Base-by-base conservation (phyloP, 2,329 filamentous ascomycete genomes). In the Endothia cerciana region DNA sequence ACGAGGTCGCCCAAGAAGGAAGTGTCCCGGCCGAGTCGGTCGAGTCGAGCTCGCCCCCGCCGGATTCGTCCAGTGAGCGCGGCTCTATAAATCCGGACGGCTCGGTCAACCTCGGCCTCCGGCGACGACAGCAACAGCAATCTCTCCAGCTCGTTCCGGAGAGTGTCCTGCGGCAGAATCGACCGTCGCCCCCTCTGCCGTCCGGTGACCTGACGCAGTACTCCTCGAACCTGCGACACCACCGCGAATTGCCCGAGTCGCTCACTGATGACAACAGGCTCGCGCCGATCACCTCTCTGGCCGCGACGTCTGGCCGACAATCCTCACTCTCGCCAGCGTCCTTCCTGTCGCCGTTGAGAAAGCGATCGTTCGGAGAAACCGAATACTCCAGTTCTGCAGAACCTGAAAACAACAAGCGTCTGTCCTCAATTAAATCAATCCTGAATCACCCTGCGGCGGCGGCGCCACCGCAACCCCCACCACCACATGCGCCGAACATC, bases 401-500 rank as follows among this genome's bases (percentile, higher is more conserved):
- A 2, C 77, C 80, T 30, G 82, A 87, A 33, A 78, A 77, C 45
- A 77, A 86, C 51, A 84, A 90, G 74, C 87, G 91, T 17, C 78
- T 93, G 4, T 91, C 89, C 22, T 92, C 90, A 3, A 93, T 93
- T 68, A 91, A 89, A 70, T 91, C 90, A 5, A 89, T 93, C 55
- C 78, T 94, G 15, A 93, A 93, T 69, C 87, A 87, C 2, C 73
- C 76, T 5, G 64, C 69, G 4, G 72, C 71, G 4, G 30, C 62
- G 30, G 55, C 33, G 72, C 47, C 47, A 25, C 22, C 55, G 22
- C 55, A 38, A 17, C 15, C 43, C 43, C 47, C 33, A 36, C 19
- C 25, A 38, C 28, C 51, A 45, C 40, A 65, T 49, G 57, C n/a
- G 25, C 40, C 57, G 38, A 45, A 13, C 3, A 45, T 43, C 38